Evolutionary conservation across 495 filamentous ascomycete species (phyloP).

Genomic region (Xylaria venustula): DNA sequence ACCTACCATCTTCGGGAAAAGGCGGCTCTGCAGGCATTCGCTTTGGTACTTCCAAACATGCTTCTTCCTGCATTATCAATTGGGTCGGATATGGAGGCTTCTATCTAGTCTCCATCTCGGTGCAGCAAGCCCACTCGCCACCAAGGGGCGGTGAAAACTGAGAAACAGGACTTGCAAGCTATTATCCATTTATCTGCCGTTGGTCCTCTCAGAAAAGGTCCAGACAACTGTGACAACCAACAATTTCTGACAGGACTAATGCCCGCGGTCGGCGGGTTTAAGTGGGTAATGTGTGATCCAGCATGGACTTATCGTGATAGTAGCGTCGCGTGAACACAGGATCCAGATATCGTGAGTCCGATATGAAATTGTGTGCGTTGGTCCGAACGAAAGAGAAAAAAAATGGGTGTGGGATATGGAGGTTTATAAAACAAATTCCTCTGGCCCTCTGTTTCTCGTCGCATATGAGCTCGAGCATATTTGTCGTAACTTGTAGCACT

Average conservation of each 20-base stretch:
- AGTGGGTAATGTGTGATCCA: neutral
- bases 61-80: constrained; percentile 5
- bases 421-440: neutral
- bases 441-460: neutral
- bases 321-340: neutral
- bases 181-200: neutral
- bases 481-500: neutral
- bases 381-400: neutral
- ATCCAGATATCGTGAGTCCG: neutral
- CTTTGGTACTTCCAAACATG: neutral
- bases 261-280: constrained; percentile 9
- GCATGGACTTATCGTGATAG: neutral
- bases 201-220: neutral
- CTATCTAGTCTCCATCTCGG: neutral
- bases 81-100: neutral
- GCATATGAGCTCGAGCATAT: neutral
- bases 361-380: neutral
- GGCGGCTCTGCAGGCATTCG: neutral
- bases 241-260: neutral
- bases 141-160: neutral
- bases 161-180: neutral
- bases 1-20: neutral
- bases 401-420: neutral
- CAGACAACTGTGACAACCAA: neutral
- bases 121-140: constrained; percentile 1